Evolutionary conservation across 768 basidiomycete genomes (phyloP).

Genomic region (Kwoniella sp.): DNA sequence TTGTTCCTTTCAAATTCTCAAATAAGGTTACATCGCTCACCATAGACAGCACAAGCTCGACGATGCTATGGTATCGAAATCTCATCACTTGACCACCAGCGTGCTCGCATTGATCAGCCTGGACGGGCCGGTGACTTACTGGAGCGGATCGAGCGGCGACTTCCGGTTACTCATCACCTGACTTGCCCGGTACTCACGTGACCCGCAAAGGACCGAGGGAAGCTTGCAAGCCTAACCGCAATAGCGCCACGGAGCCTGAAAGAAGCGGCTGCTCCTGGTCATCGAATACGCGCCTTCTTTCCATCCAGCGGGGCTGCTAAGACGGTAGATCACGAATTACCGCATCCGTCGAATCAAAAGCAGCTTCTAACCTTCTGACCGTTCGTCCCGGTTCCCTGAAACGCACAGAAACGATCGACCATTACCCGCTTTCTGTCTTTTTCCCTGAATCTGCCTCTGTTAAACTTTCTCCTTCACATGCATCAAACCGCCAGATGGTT

Average conservation of each 20-base stretch:
- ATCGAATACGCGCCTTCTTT: too few species aligned
- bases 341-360: background rate
- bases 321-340: background rate
- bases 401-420: background rate
- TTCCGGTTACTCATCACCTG: background rate
- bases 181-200: background rate
- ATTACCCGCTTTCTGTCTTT: background rate
- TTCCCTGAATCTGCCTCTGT: too few species aligned
- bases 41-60: too few species aligned
- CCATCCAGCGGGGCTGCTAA: background rate
- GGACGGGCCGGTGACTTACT: background rate
- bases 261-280: too few species aligned
- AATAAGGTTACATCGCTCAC: too few species aligned
- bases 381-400: background rate
- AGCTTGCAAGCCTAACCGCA: too few species aligned
- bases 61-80: too few species aligned
- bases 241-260: too few species aligned
- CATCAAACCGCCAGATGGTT: too few species aligned
- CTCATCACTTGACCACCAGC: too few species aligned
- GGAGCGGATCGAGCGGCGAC: background rate
- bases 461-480: too few species aligned
- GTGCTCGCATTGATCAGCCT: background rate
- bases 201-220: background rate
- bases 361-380: background rate
- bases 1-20: too few species aligned